phyloP scores from a whole-genome alignment of 371 early-diverging fungal species.

The Mortierella sp. region DNA sequence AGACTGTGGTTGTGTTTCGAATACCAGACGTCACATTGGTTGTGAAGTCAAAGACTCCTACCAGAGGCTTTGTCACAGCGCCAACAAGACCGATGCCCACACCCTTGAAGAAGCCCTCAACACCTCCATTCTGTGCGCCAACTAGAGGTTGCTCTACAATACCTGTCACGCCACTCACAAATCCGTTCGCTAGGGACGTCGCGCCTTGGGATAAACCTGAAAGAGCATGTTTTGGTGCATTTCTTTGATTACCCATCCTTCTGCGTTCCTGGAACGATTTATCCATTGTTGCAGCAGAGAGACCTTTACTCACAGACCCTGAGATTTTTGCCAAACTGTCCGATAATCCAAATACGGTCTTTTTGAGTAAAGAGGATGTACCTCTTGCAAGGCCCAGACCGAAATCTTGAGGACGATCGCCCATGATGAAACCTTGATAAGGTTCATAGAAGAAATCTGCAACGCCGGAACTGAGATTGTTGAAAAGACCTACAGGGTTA shows the following conservation, averaged over 20 bases:
- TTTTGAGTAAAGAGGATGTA: conserved; percentile 90
- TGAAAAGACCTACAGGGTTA: conserved; percentile 98
- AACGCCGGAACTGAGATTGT: conserved; percentile 94
- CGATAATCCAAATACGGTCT: conserved; percentile 96
- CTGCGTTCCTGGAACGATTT: conserved; percentile 90
- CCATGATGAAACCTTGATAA: conserved; percentile 96
- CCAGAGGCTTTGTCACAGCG: conserved; percentile 92
- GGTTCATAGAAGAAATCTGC: conserved; percentile 98
- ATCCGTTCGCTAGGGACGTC: conserved; percentile 84
- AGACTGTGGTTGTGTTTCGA: conserved; percentile 95
- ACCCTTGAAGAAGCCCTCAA: conserved; percentile 97
- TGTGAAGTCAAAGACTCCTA: conserved; percentile 94
- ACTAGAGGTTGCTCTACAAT: conserved; percentile 93
- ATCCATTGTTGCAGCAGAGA: conserved; percentile 97
- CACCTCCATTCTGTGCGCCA: conserved; percentile 92
- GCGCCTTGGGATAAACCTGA: conserved; percentile 94
- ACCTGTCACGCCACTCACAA: conserved; percentile 93
- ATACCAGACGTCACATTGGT: conserved; percentile 93
- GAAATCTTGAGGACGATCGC: conserved; percentile 95
- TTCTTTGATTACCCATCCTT: conserved; percentile 83
- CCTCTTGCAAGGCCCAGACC: conserved; percentile 96
- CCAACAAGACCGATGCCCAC: conserved; percentile 97
- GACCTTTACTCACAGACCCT: conserved; percentile 95
- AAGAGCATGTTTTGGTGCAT: conserved; percentile 93
- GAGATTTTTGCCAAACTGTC: conserved; percentile 97